phyloP scores from a whole-genome alignment of 1,284 basidiomycete species.

The Apiotrichum veenhuisii region DNA sequence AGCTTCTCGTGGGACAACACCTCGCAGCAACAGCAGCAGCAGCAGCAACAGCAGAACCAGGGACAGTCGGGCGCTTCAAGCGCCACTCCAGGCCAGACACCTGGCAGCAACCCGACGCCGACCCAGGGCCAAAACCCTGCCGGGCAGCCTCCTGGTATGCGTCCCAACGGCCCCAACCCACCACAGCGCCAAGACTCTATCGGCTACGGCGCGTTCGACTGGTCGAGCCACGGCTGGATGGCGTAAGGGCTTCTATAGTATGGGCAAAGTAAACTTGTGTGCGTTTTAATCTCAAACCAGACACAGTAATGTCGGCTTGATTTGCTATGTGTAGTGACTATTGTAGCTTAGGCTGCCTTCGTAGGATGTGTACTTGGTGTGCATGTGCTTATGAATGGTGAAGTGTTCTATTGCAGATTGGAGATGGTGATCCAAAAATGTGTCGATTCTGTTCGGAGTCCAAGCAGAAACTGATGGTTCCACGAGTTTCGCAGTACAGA shows the following conservation, averaged over 20 bases:
- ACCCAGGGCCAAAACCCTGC: not conserved
- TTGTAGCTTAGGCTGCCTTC: conserved; percentile 3
- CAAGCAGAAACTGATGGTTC: no score
- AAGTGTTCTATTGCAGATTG: not conserved
- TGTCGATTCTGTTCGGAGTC: no score
- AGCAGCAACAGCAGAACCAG: conserved; percentile 3
- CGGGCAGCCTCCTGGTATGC: not conserved
- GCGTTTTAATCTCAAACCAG: not conserved
- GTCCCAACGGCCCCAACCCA: not conserved
- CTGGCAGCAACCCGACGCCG: not conserved
- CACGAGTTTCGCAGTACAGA: no score
- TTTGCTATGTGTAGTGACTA: not conserved
- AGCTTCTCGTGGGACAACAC: conserved; percentile 43
- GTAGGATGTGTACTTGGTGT: not conserved
- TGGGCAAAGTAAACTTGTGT: no score
- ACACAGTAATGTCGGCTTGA: not conserved
- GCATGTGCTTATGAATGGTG: conserved; percentile 6
- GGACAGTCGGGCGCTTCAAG: not conserved
- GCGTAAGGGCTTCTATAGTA: conserved; percentile 14
- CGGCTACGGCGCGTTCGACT: conserved; percentile 23
- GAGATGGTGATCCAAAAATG: not conserved
- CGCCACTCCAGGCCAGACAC: not conserved
- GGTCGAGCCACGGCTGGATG: conserved; percentile 32
- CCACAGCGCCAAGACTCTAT: conserved; percentile 20
- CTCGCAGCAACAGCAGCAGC: not conserved